phyloP scores from a whole-genome alignment of 495 filamentous ascomycete genomes.

The Paragyromitra xinjiangensis region DNA sequence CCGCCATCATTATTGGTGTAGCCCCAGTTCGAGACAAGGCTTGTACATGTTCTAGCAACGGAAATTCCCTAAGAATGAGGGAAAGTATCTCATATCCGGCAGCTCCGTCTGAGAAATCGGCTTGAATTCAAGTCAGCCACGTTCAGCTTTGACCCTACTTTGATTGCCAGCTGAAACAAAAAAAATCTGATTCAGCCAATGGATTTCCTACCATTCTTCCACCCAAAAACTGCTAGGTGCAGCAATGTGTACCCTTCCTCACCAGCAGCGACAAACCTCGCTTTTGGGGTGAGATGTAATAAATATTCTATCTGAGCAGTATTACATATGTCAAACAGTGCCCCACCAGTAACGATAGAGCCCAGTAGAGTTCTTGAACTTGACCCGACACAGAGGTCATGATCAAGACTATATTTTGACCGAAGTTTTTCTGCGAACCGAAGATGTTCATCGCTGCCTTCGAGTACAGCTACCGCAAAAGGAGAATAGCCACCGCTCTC shows the following conservation, averaged over 20 bases:
- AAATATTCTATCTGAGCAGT: background rate
- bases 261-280: background rate
- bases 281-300: background rate
- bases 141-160: background rate
- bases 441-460: background rate
- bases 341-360: background rate
- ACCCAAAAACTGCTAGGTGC: background rate
- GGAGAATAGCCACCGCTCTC: background rate
- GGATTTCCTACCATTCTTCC: constrained; percentile 14
- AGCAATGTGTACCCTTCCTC: background rate
- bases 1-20: background rate
- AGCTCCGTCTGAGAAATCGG: background rate
- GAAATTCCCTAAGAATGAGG: background rate
- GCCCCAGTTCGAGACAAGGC: background rate
- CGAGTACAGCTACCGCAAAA: background rate
- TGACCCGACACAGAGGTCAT: background rate
- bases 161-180: background rate
- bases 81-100: background rate
- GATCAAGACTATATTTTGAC: background rate
- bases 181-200: background rate
- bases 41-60: background rate
- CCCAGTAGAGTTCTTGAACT: background rate
- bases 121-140: background rate
- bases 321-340: background rate
- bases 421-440: background rate